These are phyloP conservation scores for Botrytis deweyae DNA, from an alignment of 2,329 filamentous ascomycete species.

Conservation along the genomic window DNA sequence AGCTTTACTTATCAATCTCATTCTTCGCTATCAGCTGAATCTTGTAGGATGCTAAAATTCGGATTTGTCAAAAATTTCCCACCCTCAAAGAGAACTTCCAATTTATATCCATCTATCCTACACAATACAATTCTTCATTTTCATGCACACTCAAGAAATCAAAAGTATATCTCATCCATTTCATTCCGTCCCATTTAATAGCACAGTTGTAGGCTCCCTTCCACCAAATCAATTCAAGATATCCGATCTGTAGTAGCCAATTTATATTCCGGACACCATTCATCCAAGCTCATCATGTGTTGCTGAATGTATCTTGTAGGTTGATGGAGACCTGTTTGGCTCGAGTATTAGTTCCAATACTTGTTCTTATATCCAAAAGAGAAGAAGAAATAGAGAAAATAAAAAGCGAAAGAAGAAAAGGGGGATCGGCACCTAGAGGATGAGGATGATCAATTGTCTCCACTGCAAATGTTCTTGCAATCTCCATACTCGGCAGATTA, in stretches of 20 bases:
- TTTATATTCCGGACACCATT: slow-evolving; percentile 36
- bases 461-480: slow-evolving; percentile 38
- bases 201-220: neutral
- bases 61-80: neutral
- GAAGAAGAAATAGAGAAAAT: neutral
- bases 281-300: slow-evolving; percentile 30
- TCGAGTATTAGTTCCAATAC: neutral
- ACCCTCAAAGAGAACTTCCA: neutral
- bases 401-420: neutral
- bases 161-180: neutral
- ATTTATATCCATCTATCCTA: neutral
- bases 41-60: neutral
- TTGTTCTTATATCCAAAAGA: too few species aligned
- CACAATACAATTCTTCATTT: neutral
- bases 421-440: slow-evolving; percentile 32
- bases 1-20: neutral
- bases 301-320: slow-evolving; percentile 33
- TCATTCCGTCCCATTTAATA: neutral
- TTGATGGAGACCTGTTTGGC: slow-evolving; percentile 30
- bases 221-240: neutral
- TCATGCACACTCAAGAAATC: neutral
- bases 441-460: slow-evolving; percentile 38
- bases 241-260: slow-evolving; percentile 24
- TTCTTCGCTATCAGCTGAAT: neutral
- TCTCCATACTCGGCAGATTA: slow-evolving; percentile 36